These are phyloP conservation scores for Thelonectria olida DNA, from an alignment of 2,329 filamentous ascomycete species.

Conservation along the genomic window DNA sequence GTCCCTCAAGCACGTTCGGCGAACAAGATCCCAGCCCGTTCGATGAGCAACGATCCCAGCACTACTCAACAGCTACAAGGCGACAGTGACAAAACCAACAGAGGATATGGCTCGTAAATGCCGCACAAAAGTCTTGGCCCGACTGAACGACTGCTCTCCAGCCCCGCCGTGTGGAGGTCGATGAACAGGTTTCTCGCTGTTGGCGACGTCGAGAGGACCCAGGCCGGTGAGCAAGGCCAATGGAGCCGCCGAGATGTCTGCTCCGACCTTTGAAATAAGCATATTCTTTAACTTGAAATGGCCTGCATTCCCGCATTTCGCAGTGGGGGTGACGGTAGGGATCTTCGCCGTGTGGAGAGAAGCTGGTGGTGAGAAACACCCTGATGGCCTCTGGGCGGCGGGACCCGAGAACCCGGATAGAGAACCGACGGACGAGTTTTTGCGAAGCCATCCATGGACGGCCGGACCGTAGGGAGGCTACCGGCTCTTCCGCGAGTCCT, in stretches of 20 bases:
- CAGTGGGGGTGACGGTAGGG: constrained; percentile 5
- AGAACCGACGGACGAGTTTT: constrained; percentile 12
- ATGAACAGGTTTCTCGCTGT: not conserved
- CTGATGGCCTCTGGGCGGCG: constrained; percentile 34
- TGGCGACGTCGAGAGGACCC: not conserved
- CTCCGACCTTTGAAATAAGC: constrained; percentile 29
- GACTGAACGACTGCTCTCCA: not conserved
- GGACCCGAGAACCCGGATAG: constrained; percentile 38
- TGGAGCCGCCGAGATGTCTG: not conserved
- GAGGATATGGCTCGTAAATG: not conserved
- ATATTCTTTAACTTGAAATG: constrained; percentile 37
- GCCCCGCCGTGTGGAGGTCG: not conserved
- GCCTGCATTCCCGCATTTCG: constrained; percentile 10
- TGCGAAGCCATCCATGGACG: too few species aligned
- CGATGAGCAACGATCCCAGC: not conserved
- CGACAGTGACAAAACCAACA: not conserved
- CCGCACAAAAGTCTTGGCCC: not conserved
- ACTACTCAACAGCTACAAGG: not conserved
- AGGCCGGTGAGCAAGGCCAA: not conserved
- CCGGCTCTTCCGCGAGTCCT: accelerated
- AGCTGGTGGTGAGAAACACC: constrained; percentile 27
- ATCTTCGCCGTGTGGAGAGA: constrained; percentile 2
- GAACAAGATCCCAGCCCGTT: not conserved
- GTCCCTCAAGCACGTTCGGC: not conserved
- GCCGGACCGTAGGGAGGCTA: not conserved